Conservation (phyloP, 768 basidiomycete species). For the Lactarius sanguifluus region DNA sequence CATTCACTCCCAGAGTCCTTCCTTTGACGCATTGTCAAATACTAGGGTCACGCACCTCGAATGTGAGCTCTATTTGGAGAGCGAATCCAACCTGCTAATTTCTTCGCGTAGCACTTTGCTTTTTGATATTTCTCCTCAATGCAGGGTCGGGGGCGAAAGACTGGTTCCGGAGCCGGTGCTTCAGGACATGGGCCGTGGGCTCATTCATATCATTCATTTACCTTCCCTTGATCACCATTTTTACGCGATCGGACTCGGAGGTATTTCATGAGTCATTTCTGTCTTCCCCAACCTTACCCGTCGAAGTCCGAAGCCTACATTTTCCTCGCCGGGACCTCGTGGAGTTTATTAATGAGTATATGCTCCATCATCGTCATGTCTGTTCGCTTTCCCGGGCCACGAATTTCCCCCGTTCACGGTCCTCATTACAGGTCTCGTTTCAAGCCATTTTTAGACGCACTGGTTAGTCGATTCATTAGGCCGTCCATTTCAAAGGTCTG, state of each 20-base stretch:
- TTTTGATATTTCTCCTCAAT: conserved; percentile 81
- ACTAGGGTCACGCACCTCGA: conserved; percentile 74
- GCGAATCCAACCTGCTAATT: conserved; percentile 4
- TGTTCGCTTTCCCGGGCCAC: conserved; percentile 30
- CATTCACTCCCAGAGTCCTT: not conserved
- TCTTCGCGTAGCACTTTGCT: conserved; percentile 62
- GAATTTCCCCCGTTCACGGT: conserved; percentile 25
- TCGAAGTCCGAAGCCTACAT: conserved; percentile 66
- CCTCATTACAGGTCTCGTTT: conserved; percentile 52
- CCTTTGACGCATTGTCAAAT: not conserved
- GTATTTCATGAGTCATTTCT: conserved; percentile 37
- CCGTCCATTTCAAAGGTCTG: not conserved
- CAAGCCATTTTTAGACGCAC: conserved; percentile 56
- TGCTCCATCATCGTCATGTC: conserved; percentile 73
- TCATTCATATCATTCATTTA: conserved; percentile 58
- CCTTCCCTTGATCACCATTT: conserved; percentile 67
- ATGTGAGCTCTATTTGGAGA: conserved; percentile 43
- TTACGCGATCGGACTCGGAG: conserved; percentile 58
- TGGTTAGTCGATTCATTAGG: conserved; percentile 45
- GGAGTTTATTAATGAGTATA: conserved; percentile 64
- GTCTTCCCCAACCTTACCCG: conserved; percentile 6
- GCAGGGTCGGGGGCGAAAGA: conserved; percentile 52
- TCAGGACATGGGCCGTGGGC: conserved; percentile 69
- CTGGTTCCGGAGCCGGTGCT: conserved; percentile 76
- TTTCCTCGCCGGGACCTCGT: conserved; percentile 66